Conservation (phyloP, 2,329 filamentous ascomycete species). For the Fusarium lateritium region DNA sequence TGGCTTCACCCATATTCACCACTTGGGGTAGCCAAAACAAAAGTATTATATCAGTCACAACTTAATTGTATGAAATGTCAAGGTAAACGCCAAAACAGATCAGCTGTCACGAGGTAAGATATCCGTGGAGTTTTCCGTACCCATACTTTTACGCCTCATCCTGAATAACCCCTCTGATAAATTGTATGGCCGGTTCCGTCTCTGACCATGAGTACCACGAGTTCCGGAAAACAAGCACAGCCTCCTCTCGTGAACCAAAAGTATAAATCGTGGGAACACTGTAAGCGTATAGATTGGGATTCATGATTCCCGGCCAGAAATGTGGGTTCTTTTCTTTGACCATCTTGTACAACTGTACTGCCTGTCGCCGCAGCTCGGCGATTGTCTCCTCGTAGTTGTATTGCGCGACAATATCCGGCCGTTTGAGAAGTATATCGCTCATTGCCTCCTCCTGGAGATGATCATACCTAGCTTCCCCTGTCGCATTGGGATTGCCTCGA, state of each 20-base stretch:
- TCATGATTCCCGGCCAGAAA: slow-evolving; percentile 22
- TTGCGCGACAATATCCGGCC: slow-evolving; percentile 2
- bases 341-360: slow-evolving; percentile 8
- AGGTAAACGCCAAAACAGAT: too few species aligned
- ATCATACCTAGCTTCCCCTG: neutral
- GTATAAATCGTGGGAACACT: neutral
- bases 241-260: slow-evolving; percentile 15
- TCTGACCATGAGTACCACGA: slow-evolving; percentile 32
- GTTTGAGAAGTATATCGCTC: slow-evolving; percentile 17
- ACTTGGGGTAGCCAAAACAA: too few species aligned
- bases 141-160: neutral
- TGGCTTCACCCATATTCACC: too few species aligned
- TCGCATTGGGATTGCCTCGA: neutral
- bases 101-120: too few species aligned
- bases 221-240: slow-evolving; percentile 21
- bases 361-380: slow-evolving; percentile 3
- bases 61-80: too few species aligned
- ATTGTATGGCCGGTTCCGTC: slow-evolving; percentile 15
- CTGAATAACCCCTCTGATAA: neutral
- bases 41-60: too few species aligned
- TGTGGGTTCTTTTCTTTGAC: slow-evolving; percentile 13
- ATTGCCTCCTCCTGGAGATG: slow-evolving; percentile 19
- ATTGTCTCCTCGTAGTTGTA: neutral
- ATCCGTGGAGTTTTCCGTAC: too few species aligned
- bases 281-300: slow-evolving; percentile 13